Evolutionary conservation across 345 rosid species (phyloP).

Genomic region (Aethionema arabicum): DNA sequence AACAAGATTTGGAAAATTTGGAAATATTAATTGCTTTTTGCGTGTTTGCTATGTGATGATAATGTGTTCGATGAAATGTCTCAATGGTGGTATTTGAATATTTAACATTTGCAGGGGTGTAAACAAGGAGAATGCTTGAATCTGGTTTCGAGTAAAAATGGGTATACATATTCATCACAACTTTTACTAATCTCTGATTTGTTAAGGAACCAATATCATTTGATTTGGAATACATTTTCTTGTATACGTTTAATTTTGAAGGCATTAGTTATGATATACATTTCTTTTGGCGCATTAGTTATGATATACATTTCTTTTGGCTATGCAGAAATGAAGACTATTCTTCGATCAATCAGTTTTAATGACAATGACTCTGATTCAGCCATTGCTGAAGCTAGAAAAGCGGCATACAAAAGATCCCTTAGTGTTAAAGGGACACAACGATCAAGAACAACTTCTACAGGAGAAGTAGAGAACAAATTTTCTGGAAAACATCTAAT

Average conservation of each 20-base stretch:
- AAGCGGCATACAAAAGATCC: constrained; percentile 32
- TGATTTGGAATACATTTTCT: neutral
- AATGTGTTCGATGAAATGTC: constrained; percentile 29
- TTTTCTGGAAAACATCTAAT: constrained; percentile 31
- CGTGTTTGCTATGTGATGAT: constrained; percentile 7
- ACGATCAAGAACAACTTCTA: constrained; percentile 32
- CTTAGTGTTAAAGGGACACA: constrained; percentile 42
- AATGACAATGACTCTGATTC: constrained; percentile 42
- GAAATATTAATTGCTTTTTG: neutral
- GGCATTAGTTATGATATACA: constrained; percentile 33
- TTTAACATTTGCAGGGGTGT: constrained; percentile 25
- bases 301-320: constrained; percentile 32
- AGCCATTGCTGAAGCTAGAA: constrained; percentile 28
- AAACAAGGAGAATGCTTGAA: constrained; percentile 17
- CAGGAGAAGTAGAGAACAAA: constrained; percentile 39
- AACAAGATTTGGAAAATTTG: neutral
- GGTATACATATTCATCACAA: constrained; percentile 20
- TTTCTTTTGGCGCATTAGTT: constrained; percentile 30
- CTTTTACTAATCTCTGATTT: neutral
- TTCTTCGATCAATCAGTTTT: constrained; percentile 44
- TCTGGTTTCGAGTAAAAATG: constrained; percentile 18
- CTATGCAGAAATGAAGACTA: constrained; percentile 32
- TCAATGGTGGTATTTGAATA: constrained; percentile 2
- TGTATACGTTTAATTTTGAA: constrained; percentile 34
- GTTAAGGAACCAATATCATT: neutral